phyloP scores from a whole-genome alignment of 176 grass and related monocot species.

The Eragrostis curvula region DNA sequence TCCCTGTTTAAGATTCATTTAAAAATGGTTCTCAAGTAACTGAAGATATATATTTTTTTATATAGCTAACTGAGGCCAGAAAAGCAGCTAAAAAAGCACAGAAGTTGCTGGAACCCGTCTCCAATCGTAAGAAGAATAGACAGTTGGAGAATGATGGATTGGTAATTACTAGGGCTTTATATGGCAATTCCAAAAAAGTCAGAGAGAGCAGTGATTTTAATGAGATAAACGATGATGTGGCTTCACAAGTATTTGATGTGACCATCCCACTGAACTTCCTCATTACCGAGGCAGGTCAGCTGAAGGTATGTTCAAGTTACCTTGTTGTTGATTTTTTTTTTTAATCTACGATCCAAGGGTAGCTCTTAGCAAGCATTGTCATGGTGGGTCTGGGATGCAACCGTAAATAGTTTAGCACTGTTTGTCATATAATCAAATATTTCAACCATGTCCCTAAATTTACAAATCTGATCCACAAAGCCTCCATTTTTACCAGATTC shows the following conservation, averaged over 20 bases:
- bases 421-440: background rate
- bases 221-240: constrained; percentile 64
- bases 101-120: constrained; percentile 80
- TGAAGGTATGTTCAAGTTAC: constrained; percentile 70
- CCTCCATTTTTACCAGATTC: background rate
- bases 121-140: constrained; percentile 86
- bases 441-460: background rate
- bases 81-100: constrained; percentile 83
- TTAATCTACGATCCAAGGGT: constrained; percentile 20
- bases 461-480: background rate
- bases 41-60: constrained; percentile 26
- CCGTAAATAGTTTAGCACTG: constrained; percentile 8
- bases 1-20: constrained; percentile 16
- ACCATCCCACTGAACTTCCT: constrained; percentile 91
- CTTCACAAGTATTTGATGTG: constrained; percentile 91
- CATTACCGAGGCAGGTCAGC: constrained; percentile 77
- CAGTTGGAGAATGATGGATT: constrained; percentile 80
- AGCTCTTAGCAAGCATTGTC: background rate
- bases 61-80: constrained; percentile 79
- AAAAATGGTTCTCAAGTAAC: constrained; percentile 21
- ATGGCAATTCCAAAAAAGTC: constrained; percentile 59
- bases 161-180: constrained; percentile 83
- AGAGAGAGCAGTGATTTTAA: constrained; percentile 53
- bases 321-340: constrained; percentile 28
- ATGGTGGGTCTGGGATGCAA: constrained; percentile 16